Evolutionary conservation across 202 grass and related monocot species (phyloP), one percentile per base, ranked within the genome.

Genomic region (Schoenoplectus tabernaemontani): DNA sequence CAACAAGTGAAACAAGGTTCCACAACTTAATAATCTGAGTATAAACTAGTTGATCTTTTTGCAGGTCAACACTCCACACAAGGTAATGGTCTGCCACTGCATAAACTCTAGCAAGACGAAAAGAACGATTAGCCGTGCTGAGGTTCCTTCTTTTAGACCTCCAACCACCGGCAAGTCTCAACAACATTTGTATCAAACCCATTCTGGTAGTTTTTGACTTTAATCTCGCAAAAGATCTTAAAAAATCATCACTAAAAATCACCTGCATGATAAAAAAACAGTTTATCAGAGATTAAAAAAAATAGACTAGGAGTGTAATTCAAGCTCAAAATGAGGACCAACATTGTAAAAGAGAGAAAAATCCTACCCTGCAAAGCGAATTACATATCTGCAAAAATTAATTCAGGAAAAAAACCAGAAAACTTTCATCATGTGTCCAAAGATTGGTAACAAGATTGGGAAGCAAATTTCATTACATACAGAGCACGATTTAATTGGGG

Each of bases 21-120:
- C 90, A 97, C 42, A 97, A 83, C 82, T 87, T 97, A 39, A 97
- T 84, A 68, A 93, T 89, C 57, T 97, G 93, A 6, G 76, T 74
- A 71, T 85, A 93, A 6, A 24, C 39, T 17, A 78, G 84, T 57
- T 87, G 82, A 16, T 86, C 81, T 59, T 88, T 93, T 51, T 85
- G 78, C 32, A 97, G 12, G 74, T 97, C 93, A 67, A 79, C 84
- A 76, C 90, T 93, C 91, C 93, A 97, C 82, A 93, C 72, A 81
- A 97, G 79, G 86, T 84, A 83, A 50, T 88, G 83, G 0, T 90
- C 89, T 37, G 58, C 81, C 22, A 93, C 64, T 53, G 26, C 78
- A 50, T 91, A 91, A 57, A 87, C 73, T 73, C 85, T 89, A 76
- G 85, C 43, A 82, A 91, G 85, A 58, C 73, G 16, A 38, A 78